phyloP scores from a whole-genome alignment of 2,329 filamentous ascomycete genomes.

The Penicillium sp. region DNA sequence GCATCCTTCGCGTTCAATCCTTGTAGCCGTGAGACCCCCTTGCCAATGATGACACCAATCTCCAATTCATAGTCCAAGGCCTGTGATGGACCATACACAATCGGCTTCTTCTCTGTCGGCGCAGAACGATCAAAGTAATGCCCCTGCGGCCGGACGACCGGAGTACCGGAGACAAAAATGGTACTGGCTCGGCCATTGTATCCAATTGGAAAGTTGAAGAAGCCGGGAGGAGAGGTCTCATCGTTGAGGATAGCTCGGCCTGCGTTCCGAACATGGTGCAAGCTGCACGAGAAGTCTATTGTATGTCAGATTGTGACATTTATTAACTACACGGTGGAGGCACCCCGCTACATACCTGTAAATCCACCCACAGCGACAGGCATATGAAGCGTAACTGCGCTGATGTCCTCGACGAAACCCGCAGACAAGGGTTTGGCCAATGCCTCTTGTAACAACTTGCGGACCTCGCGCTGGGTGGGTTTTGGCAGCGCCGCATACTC shows the following conservation, averaged over 20 bases:
- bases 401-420: conserved; percentile 32
- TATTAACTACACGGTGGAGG: neutral
- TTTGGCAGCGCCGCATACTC: conserved; percentile 51
- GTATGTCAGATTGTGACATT: conserved; percentile 1
- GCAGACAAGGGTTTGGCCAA: conserved; percentile 18
- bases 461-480: conserved; percentile 40
- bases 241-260: conserved; percentile 29
- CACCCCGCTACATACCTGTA: conserved; percentile 50
- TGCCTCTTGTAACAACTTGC: conserved; percentile 39
- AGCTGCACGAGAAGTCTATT: conserved; percentile 41
- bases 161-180: conserved; percentile 53
- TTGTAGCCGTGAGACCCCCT: conserved; percentile 40
- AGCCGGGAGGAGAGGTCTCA: conserved; percentile 34
- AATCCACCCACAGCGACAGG: conserved; percentile 60
- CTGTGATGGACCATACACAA: conserved; percentile 24
- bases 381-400: conserved; percentile 52
- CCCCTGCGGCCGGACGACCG: conserved; percentile 51
- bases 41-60: conserved; percentile 50
- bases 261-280: conserved; percentile 30
- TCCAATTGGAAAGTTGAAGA: conserved; percentile 53
- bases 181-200: conserved; percentile 59
- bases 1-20: conserved; percentile 50
- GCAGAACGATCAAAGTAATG: conserved; percentile 25
- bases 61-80: conserved; percentile 47
- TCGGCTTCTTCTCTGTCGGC: conserved; percentile 19